Evolutionary conservation across 441 rosid species (phyloP).

Genomic region (Adansonia rubrostipa): DNA sequence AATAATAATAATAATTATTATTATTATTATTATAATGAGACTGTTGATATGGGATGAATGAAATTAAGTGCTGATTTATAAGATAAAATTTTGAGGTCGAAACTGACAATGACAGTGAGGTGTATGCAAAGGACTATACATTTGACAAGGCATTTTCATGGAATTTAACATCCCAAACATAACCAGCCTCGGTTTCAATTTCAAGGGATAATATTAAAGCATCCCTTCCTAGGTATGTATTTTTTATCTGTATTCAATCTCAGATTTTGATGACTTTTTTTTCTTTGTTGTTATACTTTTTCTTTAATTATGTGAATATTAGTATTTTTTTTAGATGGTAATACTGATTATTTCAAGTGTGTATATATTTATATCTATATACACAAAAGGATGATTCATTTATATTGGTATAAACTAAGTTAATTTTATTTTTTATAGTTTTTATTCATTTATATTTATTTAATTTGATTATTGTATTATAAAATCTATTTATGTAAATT

Average conservation of each 20-base stretch:
- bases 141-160: constrained; percentile 14
- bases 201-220: background rate
- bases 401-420: too few relatives aligned
- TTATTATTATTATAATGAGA: too few relatives aligned
- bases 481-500: too few relatives aligned
- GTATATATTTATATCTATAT: too few relatives aligned
- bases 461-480: too few relatives aligned
- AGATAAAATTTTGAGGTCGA: constrained; percentile 18
- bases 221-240: background rate
- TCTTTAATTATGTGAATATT: background rate
- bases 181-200: background rate
- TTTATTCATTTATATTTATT: too few relatives aligned
- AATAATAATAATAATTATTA: too few relatives aligned
- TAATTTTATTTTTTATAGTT: too few relatives aligned
- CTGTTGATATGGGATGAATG: too few relatives aligned
- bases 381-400: too few relatives aligned
- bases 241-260: background rate
- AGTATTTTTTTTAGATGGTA: background rate
- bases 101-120: constrained; percentile 1
- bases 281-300: background rate
- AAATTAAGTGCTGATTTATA: background rate
- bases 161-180: constrained; percentile 12
- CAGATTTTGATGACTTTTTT: background rate
- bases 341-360: background rate
- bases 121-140: background rate